Conservation (phyloP, 495 filamentous ascomycete species). For the Penicillium bialowiezense region DNA sequence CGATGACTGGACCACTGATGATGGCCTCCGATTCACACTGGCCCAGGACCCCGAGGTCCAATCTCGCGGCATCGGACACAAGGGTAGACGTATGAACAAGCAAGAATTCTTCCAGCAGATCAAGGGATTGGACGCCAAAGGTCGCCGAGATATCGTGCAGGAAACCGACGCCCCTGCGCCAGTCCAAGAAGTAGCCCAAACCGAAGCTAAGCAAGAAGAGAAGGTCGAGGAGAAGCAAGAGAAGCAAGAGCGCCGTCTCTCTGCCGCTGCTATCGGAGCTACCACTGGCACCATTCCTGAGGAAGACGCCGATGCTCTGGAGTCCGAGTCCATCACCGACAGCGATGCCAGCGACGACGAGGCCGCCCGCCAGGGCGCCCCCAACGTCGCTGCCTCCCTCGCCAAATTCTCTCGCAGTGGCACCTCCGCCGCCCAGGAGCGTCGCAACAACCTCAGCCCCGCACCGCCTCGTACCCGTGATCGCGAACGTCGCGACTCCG, state of each 20-base stretch:
- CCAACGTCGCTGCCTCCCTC: conserved; percentile 45
- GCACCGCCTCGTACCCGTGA: conserved; percentile 22
- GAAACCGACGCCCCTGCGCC: conserved; percentile 60
- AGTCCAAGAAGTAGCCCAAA: conserved; percentile 54
- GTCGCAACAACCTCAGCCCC: conserved; percentile 40
- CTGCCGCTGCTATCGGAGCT: conserved; percentile 16
- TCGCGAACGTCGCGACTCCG: conserved; percentile 46
- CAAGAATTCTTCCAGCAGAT: conserved; percentile 88
- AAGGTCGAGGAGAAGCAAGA: conserved; percentile 25
- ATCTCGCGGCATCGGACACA: conserved; percentile 32
- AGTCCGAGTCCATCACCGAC: conserved; percentile 27
- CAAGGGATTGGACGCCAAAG: conserved; percentile 72
- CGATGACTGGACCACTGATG: conserved; percentile 64
- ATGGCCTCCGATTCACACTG: conserved; percentile 84
- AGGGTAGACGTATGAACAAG: conserved; percentile 80
- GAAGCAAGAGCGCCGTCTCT: conserved; percentile 26
- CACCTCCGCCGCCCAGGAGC: conserved; percentile 46
- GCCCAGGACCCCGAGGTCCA: conserved; percentile 33
- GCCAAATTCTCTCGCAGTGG: conserved; percentile 37
- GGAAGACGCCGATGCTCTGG: conserved; percentile 20
- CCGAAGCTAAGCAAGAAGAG: conserved; percentile 36
- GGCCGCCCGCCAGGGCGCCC: conserved; percentile 29
- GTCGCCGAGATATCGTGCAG: conserved; percentile 67
- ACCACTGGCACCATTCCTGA: conserved; percentile 16
- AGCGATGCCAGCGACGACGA: conserved; percentile 29